phyloP scores from a whole-genome alignment of 257 asterid species.

The Forsythia viridissima region DNA sequence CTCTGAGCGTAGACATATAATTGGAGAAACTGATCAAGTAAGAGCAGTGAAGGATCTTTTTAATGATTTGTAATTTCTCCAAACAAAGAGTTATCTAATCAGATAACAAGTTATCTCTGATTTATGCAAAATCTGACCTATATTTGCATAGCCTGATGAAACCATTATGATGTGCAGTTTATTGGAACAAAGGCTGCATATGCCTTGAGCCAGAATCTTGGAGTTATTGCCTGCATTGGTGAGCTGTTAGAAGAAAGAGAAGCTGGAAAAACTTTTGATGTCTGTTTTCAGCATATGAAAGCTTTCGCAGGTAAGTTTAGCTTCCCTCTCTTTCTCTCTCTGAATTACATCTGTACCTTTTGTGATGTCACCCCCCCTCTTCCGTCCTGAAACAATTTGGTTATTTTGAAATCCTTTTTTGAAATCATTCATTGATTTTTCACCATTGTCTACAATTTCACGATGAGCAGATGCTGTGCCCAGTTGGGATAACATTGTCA shows the following conservation, averaged over 20 bases:
- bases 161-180: conserved; percentile 51
- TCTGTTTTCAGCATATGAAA: conserved; percentile 83
- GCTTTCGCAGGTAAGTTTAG: conserved; percentile 74
- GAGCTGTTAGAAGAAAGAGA: conserved; percentile 94
- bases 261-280: conserved; percentile 94
- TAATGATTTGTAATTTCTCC: neutral
- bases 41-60: conserved; percentile 28
- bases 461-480: conserved; percentile 75
- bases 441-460: conserved; percentile 3
- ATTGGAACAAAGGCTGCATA: conserved; percentile 97
- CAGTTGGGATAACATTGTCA: conserved; percentile 85
- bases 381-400: neutral
- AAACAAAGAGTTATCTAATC: neutral
- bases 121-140: neutral
- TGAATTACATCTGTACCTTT: neutral
- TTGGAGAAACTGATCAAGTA: conserved; percentile 93
- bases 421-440: conserved; percentile 2
- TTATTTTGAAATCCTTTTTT: neutral
- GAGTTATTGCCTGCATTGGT: conserved; percentile 96
- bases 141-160: neutral
- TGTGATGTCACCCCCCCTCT: neutral
- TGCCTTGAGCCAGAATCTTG: conserved; percentile 86
- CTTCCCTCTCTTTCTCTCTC: neutral
- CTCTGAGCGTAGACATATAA: conserved; percentile 88
- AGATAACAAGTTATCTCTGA: conserved; percentile 4